Base-by-base conservation (phyloP, 495 filamentous ascomycete species). In the Penicillium robsamsonii region DNA sequence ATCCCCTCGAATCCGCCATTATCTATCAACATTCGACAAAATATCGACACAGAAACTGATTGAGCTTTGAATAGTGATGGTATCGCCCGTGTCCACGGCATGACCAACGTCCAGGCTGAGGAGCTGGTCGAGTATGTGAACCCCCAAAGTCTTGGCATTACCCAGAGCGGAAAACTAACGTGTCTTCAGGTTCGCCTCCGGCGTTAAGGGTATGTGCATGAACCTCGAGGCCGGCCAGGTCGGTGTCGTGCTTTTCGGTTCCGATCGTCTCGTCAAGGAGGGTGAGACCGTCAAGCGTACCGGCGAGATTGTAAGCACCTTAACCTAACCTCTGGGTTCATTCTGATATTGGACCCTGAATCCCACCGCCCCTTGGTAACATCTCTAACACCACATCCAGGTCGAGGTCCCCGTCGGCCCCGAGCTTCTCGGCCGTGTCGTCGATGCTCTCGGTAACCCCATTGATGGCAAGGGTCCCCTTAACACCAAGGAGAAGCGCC, bases 191-290 rank as follows among this genome's bases (percentile, higher is more conserved):
- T 98, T 98, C 83, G 91, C 94, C 68, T 98, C 94, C 64, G 94
- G 94, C 77, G 94, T 98, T 73, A 97, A 97, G 86, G 94, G 94
- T 76, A 98, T 98, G 94, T 97, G 95, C 89, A 96, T 98, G 92
- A 98, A 98, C 87, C 84, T 98, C 75, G 94, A 98, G 81, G 94
- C 94, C 76, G 94, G 94, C 77, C 95, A 97, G 80, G 94, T 98
- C 78, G 94, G 94, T 96, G 94, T 98, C 65, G 94, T 98, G 85
- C 87, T 98, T 66, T 98, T 98, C 82, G 94, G 94, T 85, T 97
- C 94, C 70, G 94, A 98, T 82, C 92, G 94, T 90, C 86, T 96
- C 69, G 94, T 98, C 83, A 96, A 92, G 85, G 95, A 98, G 80
- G 94, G 94, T 68, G 95, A 98, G 83, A 95, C 90, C 60, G 94